These are phyloP conservation scores for Colletotrichum camelliae DNA, from an alignment of 2,329 filamentous ascomycete genomes.

Conservation along the genomic window DNA sequence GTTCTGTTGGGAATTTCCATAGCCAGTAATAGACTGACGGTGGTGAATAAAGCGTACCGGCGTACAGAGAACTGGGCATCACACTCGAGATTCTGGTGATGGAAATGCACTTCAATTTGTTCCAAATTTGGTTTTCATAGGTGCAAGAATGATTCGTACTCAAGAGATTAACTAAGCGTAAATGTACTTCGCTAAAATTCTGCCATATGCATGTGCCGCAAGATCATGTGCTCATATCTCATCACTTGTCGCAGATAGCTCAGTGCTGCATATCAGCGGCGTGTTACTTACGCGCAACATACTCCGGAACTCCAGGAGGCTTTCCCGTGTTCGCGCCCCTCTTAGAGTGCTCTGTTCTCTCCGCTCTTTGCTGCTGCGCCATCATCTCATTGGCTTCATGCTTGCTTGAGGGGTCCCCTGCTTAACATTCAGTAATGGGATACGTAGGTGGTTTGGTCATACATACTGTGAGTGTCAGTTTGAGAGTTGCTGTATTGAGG, in stretches of 20 bases:
- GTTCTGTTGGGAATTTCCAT: background rate
- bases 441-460: too few species aligned
- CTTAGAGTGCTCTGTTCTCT: conserved; percentile 8
- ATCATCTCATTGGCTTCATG: background rate
- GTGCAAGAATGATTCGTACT: background rate
- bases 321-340: conserved; percentile 3
- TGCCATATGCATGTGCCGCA: background rate
- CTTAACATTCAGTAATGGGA: background rate
- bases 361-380: background rate
- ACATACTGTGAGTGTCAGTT: background rate
- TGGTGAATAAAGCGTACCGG: background rate
- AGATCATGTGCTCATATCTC: background rate
- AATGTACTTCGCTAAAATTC: background rate
- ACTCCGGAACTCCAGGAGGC: background rate
- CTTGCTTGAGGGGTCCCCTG: background rate
- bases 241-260: background rate
- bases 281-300: background rate
- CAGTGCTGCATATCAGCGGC: background rate
- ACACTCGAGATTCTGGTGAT: background rate
- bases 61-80: background rate
- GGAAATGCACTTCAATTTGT: background rate
- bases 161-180: background rate
- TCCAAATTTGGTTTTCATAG: background rate
- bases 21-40: background rate
- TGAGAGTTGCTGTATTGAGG: background rate